phyloP scores from a whole-genome alignment of 257 asterid genomes.

The Paulownia fortunei region DNA sequence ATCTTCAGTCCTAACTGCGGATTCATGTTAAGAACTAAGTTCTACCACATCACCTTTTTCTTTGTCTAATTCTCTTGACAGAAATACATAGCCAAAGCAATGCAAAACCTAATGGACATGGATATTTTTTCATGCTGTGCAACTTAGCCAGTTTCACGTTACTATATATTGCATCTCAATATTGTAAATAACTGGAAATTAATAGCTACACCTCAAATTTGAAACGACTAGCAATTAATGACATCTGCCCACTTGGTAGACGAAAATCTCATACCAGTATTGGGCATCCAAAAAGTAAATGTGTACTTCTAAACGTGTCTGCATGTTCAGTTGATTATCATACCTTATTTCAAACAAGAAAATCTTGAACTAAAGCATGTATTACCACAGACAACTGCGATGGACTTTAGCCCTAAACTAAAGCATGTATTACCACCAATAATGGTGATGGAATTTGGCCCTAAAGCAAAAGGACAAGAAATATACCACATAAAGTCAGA shows the following conservation, averaged over 20 bases:
- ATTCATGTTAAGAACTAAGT: neutral
- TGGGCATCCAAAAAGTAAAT: neutral
- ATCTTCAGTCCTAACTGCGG: neutral
- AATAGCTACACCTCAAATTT: conserved; percentile 8
- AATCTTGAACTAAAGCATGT: neutral
- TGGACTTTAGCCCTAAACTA: neutral
- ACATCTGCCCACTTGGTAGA: conserved; percentile 1
- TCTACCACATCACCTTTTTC: conserved; percentile 11
- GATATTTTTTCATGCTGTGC: neutral
- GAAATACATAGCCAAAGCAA: neutral
- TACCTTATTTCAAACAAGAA: neutral
- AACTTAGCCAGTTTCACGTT: conserved; percentile 7
- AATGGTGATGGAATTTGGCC: conserved; percentile 8
- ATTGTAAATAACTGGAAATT: neutral
- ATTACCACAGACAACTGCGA: neutral
- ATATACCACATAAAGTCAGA: neutral
- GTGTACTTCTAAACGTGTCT: neutral
- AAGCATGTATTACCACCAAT: neutral
- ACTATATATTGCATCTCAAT: neutral
- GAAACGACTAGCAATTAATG: neutral
- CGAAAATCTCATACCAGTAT: neutral
- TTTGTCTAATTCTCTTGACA: neutral
- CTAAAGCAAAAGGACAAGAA: neutral
- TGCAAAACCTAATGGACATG: neutral
- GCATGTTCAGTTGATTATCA: conserved; percentile 9